Evolutionary conservation across 345 rosid species (phyloP).

Genomic region (Luvunga scandens): DNA sequence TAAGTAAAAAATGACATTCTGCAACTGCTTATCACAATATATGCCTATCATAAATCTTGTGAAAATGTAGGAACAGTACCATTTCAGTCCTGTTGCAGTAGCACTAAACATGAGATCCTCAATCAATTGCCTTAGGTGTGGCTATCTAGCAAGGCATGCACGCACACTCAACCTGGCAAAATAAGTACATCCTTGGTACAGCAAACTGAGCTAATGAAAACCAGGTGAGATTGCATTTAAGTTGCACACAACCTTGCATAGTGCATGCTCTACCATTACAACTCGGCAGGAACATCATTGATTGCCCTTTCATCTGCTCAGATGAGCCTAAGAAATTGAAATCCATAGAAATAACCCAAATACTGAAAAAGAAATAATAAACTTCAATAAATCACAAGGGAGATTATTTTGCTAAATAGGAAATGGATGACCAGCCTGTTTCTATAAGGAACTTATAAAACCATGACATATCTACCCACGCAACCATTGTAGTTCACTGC

Average conservation of each 20-base stretch:
- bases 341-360: neutral
- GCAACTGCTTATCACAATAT: neutral
- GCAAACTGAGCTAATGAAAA: neutral
- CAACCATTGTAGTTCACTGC: neutral
- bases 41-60: neutral
- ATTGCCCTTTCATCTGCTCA: neutral
- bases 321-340: neutral
- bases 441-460: neutral
- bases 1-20: neutral
- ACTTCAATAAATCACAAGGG: neutral
- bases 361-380: neutral
- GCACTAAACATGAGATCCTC: neutral
- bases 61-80: neutral
- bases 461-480: neutral
- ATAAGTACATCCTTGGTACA: neutral
- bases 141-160: neutral
- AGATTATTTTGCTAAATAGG: neutral
- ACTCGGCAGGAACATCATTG: neutral
- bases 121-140: neutral
- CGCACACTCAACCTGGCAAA: neutral
- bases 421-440: neutral
- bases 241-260: neutral
- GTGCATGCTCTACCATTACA: neutral
- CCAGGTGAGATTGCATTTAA: neutral
- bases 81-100: neutral